These are phyloP conservation scores for Aureobasidium namibiae DNA, from an alignment of 2,329 filamentous ascomycete genomes.

Conservation along the genomic window DNA sequence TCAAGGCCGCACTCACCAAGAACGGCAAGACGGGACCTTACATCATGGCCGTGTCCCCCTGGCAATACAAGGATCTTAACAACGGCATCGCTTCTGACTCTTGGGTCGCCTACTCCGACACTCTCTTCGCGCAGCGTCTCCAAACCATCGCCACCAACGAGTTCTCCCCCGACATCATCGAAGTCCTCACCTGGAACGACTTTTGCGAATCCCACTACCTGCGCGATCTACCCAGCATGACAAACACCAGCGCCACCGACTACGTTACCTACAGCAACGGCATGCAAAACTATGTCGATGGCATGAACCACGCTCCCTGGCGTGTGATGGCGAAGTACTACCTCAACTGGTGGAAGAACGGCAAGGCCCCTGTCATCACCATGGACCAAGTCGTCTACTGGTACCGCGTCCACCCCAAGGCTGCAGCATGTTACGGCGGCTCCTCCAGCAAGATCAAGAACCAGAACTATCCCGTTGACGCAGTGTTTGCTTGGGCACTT, in stretches of 20 bases:
- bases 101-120: constrained; percentile 31
- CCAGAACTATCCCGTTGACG: constrained; percentile 25
- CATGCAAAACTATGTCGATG: constrained; percentile 29
- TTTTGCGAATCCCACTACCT: constrained; percentile 33
- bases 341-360: constrained; percentile 30
- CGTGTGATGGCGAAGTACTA: constrained; percentile 33
- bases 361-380: constrained; percentile 24
- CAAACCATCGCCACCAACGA: constrained; percentile 10
- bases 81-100: constrained; percentile 26
- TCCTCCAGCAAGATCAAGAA: constrained; percentile 26
- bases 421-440: constrained; percentile 25
- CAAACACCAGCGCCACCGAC: constrained; percentile 21
- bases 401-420: constrained; percentile 32
- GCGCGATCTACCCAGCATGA: constrained; percentile 26
- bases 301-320: constrained; percentile 31
- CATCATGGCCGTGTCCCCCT: constrained; percentile 33
- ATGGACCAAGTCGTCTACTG: constrained; percentile 32
- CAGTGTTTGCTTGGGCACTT: constrained; percentile 31
- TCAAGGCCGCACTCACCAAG: constrained; percentile 27
- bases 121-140: constrained; percentile 27
- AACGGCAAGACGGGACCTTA: constrained; percentile 29
- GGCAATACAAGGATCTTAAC: constrained; percentile 33
- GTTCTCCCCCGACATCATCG: constrained; percentile 30
- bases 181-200: constrained; percentile 33
- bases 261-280: constrained; percentile 24